Percentiles rank a stretch among this genome's conserved stretches.
Conservation (phyloP, 164 flowering plant species). For the Nymphaea thermarum region DNA sequence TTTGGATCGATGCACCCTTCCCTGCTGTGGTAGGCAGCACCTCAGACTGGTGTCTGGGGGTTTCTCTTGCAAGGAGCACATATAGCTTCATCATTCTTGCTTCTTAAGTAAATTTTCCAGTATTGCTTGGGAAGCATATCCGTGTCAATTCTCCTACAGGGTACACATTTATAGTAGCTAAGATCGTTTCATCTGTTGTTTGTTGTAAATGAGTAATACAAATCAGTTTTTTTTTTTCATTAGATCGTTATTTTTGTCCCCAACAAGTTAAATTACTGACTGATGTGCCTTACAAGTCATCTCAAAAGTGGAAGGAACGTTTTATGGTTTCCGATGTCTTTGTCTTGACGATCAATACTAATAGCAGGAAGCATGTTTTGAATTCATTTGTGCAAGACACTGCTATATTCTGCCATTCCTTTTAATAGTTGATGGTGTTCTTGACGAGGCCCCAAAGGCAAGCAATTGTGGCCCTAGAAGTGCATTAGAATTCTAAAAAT, state of each 20-base stretch:
- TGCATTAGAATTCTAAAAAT: slow-evolving; percentile 20
- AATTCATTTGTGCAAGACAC: not conserved
- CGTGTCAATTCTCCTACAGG: not conserved
- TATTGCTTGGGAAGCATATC: not conserved
- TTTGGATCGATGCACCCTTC: not conserved
- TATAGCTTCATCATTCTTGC: not conserved
- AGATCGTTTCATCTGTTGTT: not conserved
- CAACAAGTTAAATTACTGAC: not conserved
- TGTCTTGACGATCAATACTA: not conserved
- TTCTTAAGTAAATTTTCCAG: not conserved
- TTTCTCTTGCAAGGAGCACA: not conserved
- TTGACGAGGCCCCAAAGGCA: no score
- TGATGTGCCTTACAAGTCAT: not conserved
- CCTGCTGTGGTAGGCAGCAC: not conserved
- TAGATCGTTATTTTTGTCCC: not conserved
- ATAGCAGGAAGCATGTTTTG: not conserved
- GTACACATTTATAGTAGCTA: not conserved
- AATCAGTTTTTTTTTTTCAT: no score
- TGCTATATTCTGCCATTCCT: not conserved
- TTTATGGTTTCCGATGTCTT: not conserved
- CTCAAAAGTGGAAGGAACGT: not conserved
- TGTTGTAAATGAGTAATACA: not conserved
- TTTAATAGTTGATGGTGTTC: not conserved
- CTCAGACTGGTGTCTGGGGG: not conserved
- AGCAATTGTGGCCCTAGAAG: slow-evolving; percentile 10